These are phyloP conservation scores for Dendrobium catenatum DNA, from an alignment of 106 monocot species.

Conservation along the genomic window DNA sequence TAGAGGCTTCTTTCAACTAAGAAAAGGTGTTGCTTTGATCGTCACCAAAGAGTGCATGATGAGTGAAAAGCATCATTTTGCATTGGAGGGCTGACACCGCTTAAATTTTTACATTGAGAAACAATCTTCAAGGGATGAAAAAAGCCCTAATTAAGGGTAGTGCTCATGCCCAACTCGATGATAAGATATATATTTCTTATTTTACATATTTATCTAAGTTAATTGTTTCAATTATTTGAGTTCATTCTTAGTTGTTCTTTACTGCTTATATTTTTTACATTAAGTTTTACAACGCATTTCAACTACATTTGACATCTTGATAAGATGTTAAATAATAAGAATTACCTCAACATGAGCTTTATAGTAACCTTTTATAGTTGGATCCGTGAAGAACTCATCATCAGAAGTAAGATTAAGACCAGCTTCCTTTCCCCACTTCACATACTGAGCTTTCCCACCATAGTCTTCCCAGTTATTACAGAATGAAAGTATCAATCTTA, in stretches of 20 bases:
- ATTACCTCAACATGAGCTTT: constrained; percentile 66
- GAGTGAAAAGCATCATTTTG: too few species aligned
- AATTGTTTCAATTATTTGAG: too few species aligned
- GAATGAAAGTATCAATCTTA: constrained; percentile 58
- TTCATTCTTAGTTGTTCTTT: background rate
- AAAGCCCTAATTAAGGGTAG: too few species aligned
- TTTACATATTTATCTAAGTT: too few species aligned
- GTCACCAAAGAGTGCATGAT: too few species aligned
- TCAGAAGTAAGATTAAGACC: constrained; percentile 59
- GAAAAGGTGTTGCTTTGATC: too few species aligned
- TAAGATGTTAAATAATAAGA: background rate
- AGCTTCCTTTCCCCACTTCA: constrained; percentile 61
- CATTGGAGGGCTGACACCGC: too few species aligned
- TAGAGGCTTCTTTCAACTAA: too few species aligned
- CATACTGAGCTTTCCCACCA: constrained; percentile 81
- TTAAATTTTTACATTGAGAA: too few species aligned
- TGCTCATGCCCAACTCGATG: too few species aligned
- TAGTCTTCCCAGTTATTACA: constrained; percentile 80
- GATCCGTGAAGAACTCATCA: constrained; percentile 79
- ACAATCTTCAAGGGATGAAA: too few species aligned
- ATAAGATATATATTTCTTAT: too few species aligned
- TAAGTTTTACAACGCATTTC: background rate
- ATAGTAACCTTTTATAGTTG: constrained; percentile 62
- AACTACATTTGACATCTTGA: background rate
- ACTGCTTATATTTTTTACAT: background rate